Conservation (phyloP, 441 rosid genomes). For the Populus hybrid region DNA sequence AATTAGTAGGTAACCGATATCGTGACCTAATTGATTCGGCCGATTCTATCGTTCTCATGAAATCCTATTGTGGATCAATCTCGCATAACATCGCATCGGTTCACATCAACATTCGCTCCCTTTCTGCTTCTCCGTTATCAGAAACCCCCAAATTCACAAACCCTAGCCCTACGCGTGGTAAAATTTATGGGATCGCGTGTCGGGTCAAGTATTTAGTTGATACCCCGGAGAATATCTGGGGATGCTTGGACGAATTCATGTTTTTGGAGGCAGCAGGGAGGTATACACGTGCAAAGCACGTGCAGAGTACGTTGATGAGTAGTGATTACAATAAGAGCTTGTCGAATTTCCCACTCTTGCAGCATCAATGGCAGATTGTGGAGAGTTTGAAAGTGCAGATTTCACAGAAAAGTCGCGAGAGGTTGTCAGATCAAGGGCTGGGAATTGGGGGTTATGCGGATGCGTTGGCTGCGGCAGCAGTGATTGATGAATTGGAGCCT, state of each 20-base stretch:
- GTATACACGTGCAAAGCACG: slow-evolving; percentile 87
- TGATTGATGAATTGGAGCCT: slow-evolving; percentile 80
- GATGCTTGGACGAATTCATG: slow-evolving; percentile 93
- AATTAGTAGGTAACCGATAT: slow-evolving; percentile 80
- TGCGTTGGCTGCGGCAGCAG: slow-evolving; percentile 80
- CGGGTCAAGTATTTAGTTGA: slow-evolving; percentile 93
- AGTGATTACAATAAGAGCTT: slow-evolving; percentile 49
- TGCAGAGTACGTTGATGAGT: slow-evolving; percentile 40
- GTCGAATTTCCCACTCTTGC: slow-evolving; percentile 76
- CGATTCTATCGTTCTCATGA: slow-evolving; percentile 85
- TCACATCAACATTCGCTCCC: slow-evolving; percentile 54
- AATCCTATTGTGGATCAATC: slow-evolving; percentile 72
- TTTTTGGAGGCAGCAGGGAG: slow-evolving; percentile 83
- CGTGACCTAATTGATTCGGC: slow-evolving; percentile 96
- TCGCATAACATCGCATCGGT: slow-evolving; percentile 60
- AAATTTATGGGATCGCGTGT: slow-evolving; percentile 74
- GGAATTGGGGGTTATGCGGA: slow-evolving; percentile 67
- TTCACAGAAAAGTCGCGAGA: slow-evolving; percentile 85
- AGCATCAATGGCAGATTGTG: slow-evolving; percentile 98
- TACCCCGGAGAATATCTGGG: slow-evolving; percentile 98
- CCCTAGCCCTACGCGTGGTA: slow-evolving; percentile 38
- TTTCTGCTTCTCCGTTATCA: slow-evolving; percentile 50
- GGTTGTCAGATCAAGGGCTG: slow-evolving; percentile 69
- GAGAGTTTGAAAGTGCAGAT: slow-evolving; percentile 95
- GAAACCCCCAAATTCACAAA: slow-evolving; percentile 45